A percentile compares a stretch with the other conserved stretches of the same genome.
These are phyloP conservation scores for Scutellaria galericulata DNA, from an alignment of 257 asterid species.

Conservation along the genomic window DNA sequence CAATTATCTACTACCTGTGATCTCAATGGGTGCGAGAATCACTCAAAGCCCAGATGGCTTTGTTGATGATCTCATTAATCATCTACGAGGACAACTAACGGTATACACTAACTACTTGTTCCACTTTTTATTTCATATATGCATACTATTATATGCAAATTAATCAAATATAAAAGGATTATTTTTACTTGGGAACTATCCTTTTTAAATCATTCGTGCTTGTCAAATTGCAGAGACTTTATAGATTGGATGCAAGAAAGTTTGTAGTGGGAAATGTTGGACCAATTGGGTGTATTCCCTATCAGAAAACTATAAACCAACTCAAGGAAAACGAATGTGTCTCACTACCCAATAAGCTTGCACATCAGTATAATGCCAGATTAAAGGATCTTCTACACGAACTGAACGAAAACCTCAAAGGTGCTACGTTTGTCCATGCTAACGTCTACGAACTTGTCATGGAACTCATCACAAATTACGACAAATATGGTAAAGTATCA, in stretches of 20 bases:
- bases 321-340: conserved; percentile 67
- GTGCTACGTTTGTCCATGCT: conserved; percentile 82
- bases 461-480: conserved; percentile 83
- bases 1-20: conserved; percentile 80
- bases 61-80: conserved; percentile 66
- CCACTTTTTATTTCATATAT: too few relatives aligned
- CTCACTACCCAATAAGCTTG: conserved; percentile 77
- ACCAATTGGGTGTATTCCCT: conserved; percentile 97
- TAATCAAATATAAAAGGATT: too few relatives aligned
- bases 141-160: too few relatives aligned
- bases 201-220: too few relatives aligned
- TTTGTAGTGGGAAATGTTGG: conserved; percentile 88
- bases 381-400: conserved; percentile 64
- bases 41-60: conserved; percentile 67
- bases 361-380: conserved; percentile 68
- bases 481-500: conserved; percentile 58
- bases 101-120: conserved; percentile 24
- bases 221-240: conserved; percentile 65
- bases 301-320: conserved; percentile 85
- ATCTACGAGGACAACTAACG: conserved; percentile 77
- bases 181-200: too few relatives aligned
- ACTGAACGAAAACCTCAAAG: conserved; percentile 61
- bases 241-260: conserved; percentile 79
- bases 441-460: conserved; percentile 83
- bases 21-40: conserved; percentile 79